phyloP scores from a whole-genome alignment of 495 filamentous ascomycete species.

The Tuber magnatum region DNA sequence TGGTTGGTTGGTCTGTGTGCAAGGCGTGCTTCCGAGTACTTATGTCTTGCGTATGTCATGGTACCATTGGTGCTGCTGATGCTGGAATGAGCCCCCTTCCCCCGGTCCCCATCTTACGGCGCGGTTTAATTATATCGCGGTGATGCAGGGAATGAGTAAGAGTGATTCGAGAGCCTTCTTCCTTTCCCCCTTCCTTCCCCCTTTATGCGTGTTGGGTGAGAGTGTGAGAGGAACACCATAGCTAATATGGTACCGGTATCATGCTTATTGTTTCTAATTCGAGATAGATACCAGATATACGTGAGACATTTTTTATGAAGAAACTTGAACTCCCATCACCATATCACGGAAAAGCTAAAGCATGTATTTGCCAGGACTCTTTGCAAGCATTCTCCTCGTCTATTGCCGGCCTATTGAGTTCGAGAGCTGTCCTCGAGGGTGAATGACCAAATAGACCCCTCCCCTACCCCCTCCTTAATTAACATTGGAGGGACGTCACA shows the following conservation, averaged over 20 bases:
- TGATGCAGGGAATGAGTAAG: neutral
- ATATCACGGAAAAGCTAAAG: neutral
- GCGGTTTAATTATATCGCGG: neutral
- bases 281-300: constrained; percentile 66
- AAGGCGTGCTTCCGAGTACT: neutral
- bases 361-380: constrained; percentile 59
- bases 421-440: constrained; percentile 84
- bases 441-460: constrained; percentile 13
- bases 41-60: neutral
- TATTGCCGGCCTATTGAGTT: constrained; percentile 80
- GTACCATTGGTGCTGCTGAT: neutral
- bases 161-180: neutral
- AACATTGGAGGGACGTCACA: neutral
- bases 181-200: neutral
- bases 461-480: neutral
- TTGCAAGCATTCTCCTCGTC: constrained; percentile 93
- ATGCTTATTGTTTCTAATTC: constrained; percentile 11
- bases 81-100: neutral
- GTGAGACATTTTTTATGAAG: constrained; percentile 41
- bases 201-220: neutral
- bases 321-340: neutral
- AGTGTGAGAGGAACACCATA: neutral
- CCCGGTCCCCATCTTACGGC: neutral
- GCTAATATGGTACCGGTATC: constrained; percentile 1
- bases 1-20: neutral